These are phyloP conservation scores for Sugiyamaella chiloensis DNA, from an alignment of 805 yeast genomes.

Conservation along the genomic window DNA sequence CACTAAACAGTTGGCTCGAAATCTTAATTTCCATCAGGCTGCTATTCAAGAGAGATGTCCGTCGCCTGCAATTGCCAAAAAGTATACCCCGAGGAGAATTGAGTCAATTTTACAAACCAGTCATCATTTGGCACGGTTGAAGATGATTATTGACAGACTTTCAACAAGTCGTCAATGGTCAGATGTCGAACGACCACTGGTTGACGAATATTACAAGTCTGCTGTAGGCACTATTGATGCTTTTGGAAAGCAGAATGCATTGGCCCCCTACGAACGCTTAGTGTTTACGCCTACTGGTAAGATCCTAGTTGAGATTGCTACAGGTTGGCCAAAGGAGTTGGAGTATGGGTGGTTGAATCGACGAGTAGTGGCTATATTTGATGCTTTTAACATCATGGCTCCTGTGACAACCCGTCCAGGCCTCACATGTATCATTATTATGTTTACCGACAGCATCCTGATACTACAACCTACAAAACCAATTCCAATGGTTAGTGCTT, in stretches of 20 bases:
- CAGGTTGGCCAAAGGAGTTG: conserved; percentile 81
- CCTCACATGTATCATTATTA: conserved; percentile 54
- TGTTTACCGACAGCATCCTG: conserved; percentile 78
- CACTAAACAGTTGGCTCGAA: conserved; percentile 56
- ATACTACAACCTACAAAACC: conserved; percentile 50
- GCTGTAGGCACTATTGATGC: conserved; percentile 71
- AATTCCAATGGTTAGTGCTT: conserved; percentile 37
- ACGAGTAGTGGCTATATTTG: conserved; percentile 75
- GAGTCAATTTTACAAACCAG: conserved; percentile 59
- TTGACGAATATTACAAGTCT: conserved; percentile 46
- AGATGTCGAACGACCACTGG: conserved; percentile 27
- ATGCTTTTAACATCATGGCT: conserved; percentile 39
- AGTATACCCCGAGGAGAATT: conserved; percentile 47
- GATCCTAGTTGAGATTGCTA: conserved; percentile 76
- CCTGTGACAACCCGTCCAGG: conserved; percentile 22
- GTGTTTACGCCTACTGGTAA: conserved; percentile 91
- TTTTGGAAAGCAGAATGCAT: conserved; percentile 57
- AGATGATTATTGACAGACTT: conserved; percentile 63
- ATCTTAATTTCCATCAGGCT: conserved; percentile 42
- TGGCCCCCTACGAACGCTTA: conserved; percentile 54
- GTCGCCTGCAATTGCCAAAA: conserved; percentile 30
- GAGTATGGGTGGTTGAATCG: conserved; percentile 88
- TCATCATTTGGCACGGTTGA: conserved; percentile 66
- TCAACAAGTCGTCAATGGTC: conserved; percentile 49
- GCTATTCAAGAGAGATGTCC: conserved; percentile 35